These are phyloP conservation scores for Knoxdaviesia capensis DNA, from an alignment of 2,329 filamentous ascomycete species.

Conservation along the genomic window DNA sequence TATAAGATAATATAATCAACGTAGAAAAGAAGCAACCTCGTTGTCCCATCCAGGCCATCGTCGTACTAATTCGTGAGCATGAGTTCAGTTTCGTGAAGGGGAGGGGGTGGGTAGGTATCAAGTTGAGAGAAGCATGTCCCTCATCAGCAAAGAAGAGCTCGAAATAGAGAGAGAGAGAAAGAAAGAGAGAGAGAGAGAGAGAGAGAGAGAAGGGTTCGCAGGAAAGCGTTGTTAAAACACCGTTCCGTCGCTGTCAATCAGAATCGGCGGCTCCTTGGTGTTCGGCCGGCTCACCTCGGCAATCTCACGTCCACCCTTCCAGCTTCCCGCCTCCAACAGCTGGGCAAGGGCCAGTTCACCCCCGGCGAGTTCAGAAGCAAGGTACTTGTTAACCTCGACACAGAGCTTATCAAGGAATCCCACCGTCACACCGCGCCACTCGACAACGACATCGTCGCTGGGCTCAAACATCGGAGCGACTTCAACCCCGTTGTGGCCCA, in stretches of 20 bases:
- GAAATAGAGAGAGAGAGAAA: neutral
- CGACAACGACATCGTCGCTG: conserved; percentile 39
- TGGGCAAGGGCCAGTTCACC: conserved; percentile 63
- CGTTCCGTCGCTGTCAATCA: conserved; percentile 90
- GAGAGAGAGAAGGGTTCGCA: neutral
- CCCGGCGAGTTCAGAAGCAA: conserved; percentile 45
- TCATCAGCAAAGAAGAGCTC: neutral
- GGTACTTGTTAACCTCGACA: conserved; percentile 33
- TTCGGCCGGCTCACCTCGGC: conserved; percentile 90
- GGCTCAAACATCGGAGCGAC: conserved; percentile 39
- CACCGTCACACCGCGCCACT: conserved; percentile 45
- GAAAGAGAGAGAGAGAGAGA: neutral
- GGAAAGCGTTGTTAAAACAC: conserved; percentile 48
- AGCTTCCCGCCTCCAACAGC: conserved; percentile 86
- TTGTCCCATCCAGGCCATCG: no score
- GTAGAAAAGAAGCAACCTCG: no score
- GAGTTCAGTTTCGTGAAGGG: no score
- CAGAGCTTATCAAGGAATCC: conserved; percentile 36
- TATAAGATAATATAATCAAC: no score
- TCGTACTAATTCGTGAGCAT: no score
- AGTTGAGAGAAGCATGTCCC: no score
- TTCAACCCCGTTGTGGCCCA: conserved; percentile 39
- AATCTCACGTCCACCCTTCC: conserved; percentile 95
- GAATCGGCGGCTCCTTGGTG: conserved; percentile 88
- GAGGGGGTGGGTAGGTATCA: no score